Conservation (phyloP, 257 asterid genomes). For the Petunia secreta region DNA sequence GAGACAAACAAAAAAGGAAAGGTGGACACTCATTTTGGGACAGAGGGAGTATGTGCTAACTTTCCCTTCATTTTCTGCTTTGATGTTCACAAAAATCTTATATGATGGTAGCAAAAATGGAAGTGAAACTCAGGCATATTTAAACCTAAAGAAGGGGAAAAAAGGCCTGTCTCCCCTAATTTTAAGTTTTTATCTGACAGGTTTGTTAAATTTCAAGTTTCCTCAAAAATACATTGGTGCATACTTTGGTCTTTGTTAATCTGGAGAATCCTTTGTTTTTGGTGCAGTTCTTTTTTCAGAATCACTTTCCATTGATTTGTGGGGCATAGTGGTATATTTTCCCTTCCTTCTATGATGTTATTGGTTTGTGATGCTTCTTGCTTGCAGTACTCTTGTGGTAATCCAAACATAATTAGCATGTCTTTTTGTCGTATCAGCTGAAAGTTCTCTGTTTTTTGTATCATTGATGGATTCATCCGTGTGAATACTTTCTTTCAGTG, state of each 20-base stretch:
- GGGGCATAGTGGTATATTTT: not conserved
- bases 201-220: not conserved
- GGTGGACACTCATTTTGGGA: no score
- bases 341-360: not conserved
- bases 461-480: not conserved
- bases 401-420: not conserved
- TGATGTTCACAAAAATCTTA: no score
- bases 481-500: slow-evolving; percentile 26
- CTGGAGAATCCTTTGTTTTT: not conserved
- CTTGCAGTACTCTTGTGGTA: not conserved
- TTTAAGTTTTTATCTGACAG: not conserved
- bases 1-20: no score
- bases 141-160: no score
- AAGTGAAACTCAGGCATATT: no score
- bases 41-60: no score
- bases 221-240: not conserved
- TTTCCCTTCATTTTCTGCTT: no score
- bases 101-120: no score
- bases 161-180: not conserved
- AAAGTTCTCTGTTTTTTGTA: not conserved
- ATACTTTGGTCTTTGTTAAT: not conserved
- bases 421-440: not conserved
- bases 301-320: not conserved
- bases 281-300: not conserved
- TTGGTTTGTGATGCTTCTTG: not conserved